Evolutionary conservation across 192 early-diverging fungal genomes (phyloP).

Genomic region (Entomortierella chlamydospora): DNA sequence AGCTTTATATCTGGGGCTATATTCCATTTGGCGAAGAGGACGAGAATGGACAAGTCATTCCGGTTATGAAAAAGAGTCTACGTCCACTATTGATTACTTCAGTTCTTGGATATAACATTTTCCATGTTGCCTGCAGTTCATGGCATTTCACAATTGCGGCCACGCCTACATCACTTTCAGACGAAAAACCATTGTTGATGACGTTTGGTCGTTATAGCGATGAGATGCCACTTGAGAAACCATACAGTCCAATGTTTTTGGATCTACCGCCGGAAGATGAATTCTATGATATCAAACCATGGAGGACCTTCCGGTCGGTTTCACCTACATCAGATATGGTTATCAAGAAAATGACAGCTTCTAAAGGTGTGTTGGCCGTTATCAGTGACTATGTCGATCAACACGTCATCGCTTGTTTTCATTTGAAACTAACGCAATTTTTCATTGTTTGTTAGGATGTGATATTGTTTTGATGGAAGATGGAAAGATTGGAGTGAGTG

Average conservation of each 20-base stretch:
- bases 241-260: constrained; percentile 36
- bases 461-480: constrained; percentile 53
- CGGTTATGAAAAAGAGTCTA: constrained; percentile 42
- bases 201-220: constrained; percentile 46
- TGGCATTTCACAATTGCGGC: constrained; percentile 52
- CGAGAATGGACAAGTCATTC: constrained; percentile 20
- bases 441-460: constrained; percentile 24
- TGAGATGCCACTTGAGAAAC: constrained; percentile 32
- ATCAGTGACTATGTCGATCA: neutral
- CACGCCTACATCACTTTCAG: neutral
- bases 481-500: constrained; percentile 47
- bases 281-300: constrained; percentile 49
- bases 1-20: constrained; percentile 53
- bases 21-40: constrained; percentile 46
- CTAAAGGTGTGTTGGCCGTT: constrained; percentile 17
- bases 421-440: neutral
- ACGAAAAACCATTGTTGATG: constrained; percentile 42
- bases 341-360: constrained; percentile 45
- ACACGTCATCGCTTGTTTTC: neutral
- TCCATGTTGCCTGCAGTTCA: constrained; percentile 47
- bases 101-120: constrained; percentile 49
- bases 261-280: constrained; percentile 49
- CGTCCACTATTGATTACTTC: constrained; percentile 46
- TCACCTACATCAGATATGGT: constrained; percentile 26
- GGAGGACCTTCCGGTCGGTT: constrained; percentile 41